Evolutionary conservation across 2,329 filamentous ascomycete species (phyloP).

Genomic region (Cladosporium sp.): DNA sequence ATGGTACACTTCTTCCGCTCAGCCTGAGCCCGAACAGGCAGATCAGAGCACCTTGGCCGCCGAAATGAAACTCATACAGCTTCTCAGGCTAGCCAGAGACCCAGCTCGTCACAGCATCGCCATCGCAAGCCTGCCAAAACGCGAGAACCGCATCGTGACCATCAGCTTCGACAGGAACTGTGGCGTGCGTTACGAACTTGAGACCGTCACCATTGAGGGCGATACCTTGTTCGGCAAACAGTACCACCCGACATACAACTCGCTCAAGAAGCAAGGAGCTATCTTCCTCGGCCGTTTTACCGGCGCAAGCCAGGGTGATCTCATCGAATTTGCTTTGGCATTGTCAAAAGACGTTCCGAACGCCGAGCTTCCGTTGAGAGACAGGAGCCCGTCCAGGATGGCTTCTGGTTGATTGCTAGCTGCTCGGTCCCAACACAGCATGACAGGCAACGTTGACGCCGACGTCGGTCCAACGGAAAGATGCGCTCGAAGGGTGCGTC

Average conservation of each 20-base stretch:
- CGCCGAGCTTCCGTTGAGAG: background rate
- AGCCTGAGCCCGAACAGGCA: background rate
- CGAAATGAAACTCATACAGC: background rate
- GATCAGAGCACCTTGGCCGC: background rate
- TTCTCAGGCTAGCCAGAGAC: background rate
- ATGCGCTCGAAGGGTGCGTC: background rate
- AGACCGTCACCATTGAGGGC: background rate
- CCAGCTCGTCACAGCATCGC: background rate
- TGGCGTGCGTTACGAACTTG: background rate
- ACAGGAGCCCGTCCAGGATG: background rate
- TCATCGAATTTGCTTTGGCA: background rate
- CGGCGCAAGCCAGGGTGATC: background rate
- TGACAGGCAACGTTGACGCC: no score
- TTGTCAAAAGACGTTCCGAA: background rate
- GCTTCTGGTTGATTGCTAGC: background rate
- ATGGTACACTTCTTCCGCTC: background rate
- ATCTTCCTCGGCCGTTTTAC: background rate
- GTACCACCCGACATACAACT: background rate
- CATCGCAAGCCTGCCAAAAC: background rate
- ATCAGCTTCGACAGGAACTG: background rate
- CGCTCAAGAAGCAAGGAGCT: background rate
- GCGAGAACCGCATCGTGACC: background rate
- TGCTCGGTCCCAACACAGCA: no score
- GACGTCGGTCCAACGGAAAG: no score
- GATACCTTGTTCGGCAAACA: background rate